phyloP scores from a whole-genome alignment of 1,284 basidiomycete genomes.

The Ustilago hordei region DNA sequence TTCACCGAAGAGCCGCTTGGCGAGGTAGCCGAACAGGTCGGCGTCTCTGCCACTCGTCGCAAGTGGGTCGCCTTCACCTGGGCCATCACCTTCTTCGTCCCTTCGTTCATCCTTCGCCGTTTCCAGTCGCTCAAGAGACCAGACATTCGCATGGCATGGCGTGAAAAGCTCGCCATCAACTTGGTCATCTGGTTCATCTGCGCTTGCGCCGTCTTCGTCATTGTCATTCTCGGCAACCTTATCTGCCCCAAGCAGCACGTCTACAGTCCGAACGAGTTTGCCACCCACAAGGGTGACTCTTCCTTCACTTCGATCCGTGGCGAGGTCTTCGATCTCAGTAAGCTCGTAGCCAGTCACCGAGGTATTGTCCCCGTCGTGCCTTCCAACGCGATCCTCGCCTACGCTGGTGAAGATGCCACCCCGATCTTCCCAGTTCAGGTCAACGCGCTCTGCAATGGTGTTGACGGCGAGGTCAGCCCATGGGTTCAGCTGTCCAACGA shows the following conservation, averaged over 20 bases:
- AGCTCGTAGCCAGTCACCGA: constrained; percentile 72
- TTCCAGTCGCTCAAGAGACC: constrained; percentile 90
- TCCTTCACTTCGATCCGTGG: constrained; percentile 87
- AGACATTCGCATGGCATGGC: constrained; percentile 95
- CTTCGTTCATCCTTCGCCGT: constrained; percentile 78
- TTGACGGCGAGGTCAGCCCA: constrained; percentile 82
- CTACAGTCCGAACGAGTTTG: constrained; percentile 82
- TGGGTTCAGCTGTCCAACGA: constrained; percentile 83
- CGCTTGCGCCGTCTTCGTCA: constrained; percentile 87
- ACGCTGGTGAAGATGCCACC: constrained; percentile 83
- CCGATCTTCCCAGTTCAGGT: constrained; percentile 96
- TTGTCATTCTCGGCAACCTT: constrained; percentile 85
- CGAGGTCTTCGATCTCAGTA: constrained; percentile 85
- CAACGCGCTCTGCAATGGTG: constrained; percentile 90
- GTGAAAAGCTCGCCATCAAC: constrained; percentile 96
- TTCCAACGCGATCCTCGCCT: constrained; percentile 80
- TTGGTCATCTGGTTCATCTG: constrained; percentile 93
- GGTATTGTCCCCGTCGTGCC: constrained; percentile 81
- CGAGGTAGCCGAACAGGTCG: constrained; percentile 87
- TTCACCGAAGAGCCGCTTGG: constrained; percentile 55
- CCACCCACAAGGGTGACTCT: constrained; percentile 79
- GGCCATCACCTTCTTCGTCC: constrained; percentile 92
- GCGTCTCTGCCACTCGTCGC: constrained; percentile 81
- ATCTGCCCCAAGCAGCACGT: constrained; percentile 97
- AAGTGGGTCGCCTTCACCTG: constrained; percentile 90